phyloP scores from a whole-genome alignment of 164 flowering plant genomes.

The Pachysandra terminalis region DNA sequence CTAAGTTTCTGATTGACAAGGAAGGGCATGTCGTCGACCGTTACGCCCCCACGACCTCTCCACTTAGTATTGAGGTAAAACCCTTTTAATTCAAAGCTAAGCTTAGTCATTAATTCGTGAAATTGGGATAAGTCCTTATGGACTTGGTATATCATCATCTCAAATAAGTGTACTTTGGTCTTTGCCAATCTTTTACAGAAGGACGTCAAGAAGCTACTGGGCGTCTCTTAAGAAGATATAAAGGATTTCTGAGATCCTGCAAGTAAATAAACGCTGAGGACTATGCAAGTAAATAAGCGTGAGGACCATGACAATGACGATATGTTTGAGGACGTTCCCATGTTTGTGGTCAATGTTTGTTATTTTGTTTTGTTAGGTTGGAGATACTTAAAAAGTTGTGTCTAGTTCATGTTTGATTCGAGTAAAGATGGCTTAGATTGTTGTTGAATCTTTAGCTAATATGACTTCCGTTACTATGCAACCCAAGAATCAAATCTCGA shows the following conservation, averaged over 20 bases:
- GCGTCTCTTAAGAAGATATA: conserved; percentile 9
- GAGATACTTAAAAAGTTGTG: too few relatives aligned
- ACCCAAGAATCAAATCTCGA: too few relatives aligned
- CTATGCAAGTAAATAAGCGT: too few relatives aligned
- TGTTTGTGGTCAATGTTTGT: too few relatives aligned
- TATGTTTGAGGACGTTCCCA: too few relatives aligned
- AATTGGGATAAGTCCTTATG: neutral
- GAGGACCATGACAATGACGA: too few relatives aligned
- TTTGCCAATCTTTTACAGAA: conserved; percentile 28
- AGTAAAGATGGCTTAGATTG: too few relatives aligned
- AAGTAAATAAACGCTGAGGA: neutral
- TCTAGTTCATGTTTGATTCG: too few relatives aligned
- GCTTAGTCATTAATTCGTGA: too few relatives aligned
- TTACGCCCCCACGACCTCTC: conserved; percentile 81
- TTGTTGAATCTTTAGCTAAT: too few relatives aligned
- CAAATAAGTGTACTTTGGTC: neutral
- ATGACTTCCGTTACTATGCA: too few relatives aligned
- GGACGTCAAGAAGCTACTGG: conserved; percentile 47
- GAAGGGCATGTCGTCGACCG: conserved; percentile 70
- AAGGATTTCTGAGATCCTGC: neutral
- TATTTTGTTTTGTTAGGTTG: too few relatives aligned
- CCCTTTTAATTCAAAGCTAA: neutral
- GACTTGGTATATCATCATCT: neutral
- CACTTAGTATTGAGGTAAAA: conserved; percentile 78
- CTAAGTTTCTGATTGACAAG: conserved; percentile 68